Evolutionary conservation across 805 yeast genomes (phyloP), one percentile per base, ranked within the genome.

Genomic region (Ogataea saltuana): DNA sequence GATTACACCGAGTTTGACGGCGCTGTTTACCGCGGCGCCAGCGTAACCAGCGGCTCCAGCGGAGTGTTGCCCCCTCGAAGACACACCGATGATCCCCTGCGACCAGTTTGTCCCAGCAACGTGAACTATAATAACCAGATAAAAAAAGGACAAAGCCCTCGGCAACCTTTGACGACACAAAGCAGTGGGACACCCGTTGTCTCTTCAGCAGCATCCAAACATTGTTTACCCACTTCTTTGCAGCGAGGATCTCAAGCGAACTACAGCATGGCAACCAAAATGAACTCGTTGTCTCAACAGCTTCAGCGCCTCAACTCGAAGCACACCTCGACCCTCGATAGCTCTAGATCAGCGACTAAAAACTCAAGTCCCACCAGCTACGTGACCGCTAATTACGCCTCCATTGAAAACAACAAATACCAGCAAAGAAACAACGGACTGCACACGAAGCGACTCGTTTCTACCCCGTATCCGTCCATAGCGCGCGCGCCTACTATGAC

Each of bases 121-220:
- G 37, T 36, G 31, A 43, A 41, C 46, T 46, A 41, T 40, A 44
- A 41, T 46, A 44, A 44, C 51, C 45, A 36, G 18, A 30, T n/a
- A 30, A 16, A 17, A 16, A 11, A 17, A 16, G n/a, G 13, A 26
- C 13, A 11, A 12, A 26, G 32, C 37, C 33, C 39, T 33, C 43
- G 48, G 51, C 51, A 47, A 43, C 45, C 35, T 10, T 9, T 22
- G 21, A 33, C 37, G 23, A 33, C 16, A 33, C n/a, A n/a, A n/a
- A n/a, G n/a, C n/a, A n/a, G n/a, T n/a, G n/a, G n/a, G n/a, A 19
- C 36, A 22, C 8, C 15, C 8, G 5, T 27, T 20, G 36, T 20
- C 20, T 35, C 32, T 27, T 27, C 33, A 36, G 19, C 19, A 27
- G 22, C 40, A n/a, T 16, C 16, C 22, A 34, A 23, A 12, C 26